phyloP scores from a whole-genome alignment of 1,284 basidiomycete species.

The Melanopsichium pennsylvanicum region DNA sequence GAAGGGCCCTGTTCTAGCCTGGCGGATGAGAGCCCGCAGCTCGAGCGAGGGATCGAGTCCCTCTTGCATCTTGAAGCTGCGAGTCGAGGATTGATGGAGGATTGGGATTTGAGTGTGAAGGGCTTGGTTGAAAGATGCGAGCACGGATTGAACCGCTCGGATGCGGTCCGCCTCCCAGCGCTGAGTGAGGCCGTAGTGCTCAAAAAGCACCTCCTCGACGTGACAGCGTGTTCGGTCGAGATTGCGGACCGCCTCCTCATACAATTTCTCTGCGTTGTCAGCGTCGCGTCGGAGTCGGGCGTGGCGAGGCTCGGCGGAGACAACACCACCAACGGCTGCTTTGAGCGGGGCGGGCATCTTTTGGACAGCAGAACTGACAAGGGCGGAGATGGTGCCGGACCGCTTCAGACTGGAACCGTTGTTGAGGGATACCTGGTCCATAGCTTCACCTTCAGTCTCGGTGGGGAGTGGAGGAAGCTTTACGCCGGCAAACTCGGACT shows the following conservation, averaged over 20 bases:
- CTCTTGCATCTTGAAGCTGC: slow-evolving; percentile 28
- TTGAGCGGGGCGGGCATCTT: slow-evolving; percentile 53
- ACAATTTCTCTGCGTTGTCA: slow-evolving; percentile 54
- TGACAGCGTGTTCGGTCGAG: slow-evolving; percentile 56
- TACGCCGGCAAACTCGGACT: slow-evolving; percentile 28
- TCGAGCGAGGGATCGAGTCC: slow-evolving; percentile 32
- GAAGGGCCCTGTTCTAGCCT: slow-evolving; percentile 57
- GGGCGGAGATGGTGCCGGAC: slow-evolving; percentile 45
- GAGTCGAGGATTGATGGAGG: slow-evolving; percentile 25
- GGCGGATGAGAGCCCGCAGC: slow-evolving; percentile 45
- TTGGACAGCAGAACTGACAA: slow-evolving; percentile 56
- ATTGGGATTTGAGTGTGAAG: slow-evolving; percentile 25
- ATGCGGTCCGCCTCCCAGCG: slow-evolving; percentile 60
- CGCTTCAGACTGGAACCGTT: slow-evolving; percentile 36
- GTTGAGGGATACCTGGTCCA: not conserved
- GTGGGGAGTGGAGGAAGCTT: slow-evolving; percentile 43
- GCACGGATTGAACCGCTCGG: slow-evolving; percentile 54
- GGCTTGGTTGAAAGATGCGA: slow-evolving; percentile 45
- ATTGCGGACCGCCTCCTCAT: slow-evolving; percentile 50
- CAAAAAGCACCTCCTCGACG: slow-evolving; percentile 57
- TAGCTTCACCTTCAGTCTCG: slow-evolving; percentile 33
- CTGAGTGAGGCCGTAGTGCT: slow-evolving; percentile 55
- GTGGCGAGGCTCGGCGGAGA: slow-evolving; percentile 54
- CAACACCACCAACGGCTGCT: slow-evolving; percentile 55
- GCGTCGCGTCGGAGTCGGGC: slow-evolving; percentile 58